A percentile compares a stretch with the other conserved stretches of the same genome.
Evolutionary conservation across 345 rosid genomes (phyloP).

Genomic region (Reutealis trisperma): DNA sequence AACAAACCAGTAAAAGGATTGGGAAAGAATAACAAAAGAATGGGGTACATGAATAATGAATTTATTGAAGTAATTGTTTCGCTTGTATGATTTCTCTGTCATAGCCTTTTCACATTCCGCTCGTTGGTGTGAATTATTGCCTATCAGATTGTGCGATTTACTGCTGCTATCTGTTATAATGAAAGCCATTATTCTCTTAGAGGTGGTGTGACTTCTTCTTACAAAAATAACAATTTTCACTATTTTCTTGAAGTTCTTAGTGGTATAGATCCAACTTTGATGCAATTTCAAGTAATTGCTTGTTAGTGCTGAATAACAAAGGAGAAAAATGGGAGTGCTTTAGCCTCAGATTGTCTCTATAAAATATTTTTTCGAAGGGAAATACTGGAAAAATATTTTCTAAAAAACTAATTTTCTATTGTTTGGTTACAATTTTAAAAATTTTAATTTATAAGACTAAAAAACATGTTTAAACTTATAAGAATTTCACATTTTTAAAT

Average conservation of each 20-base stretch:
- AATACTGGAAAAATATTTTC: no score
- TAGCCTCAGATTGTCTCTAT: no score
- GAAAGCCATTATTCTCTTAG: neutral
- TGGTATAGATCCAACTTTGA: neutral
- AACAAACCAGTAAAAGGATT: neutral
- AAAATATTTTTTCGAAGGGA: no score
- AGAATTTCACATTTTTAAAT: no score
- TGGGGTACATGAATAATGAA: neutral
- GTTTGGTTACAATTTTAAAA: no score
- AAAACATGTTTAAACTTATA: no score
- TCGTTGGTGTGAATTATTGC: neutral
- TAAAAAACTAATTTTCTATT: no score
- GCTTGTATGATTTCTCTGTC: neutral
- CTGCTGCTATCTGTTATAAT: neutral
- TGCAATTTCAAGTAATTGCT: no score
- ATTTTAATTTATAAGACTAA: no score
- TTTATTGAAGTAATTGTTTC: neutral
- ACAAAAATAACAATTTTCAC: neutral
- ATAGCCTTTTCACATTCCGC: neutral
- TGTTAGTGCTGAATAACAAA: no score
- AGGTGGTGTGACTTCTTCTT: neutral
- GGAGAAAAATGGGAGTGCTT: no score
- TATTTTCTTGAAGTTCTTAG: neutral
- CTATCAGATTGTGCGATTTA: neutral
- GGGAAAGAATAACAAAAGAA: neutral